Conservation (phyloP, 108 stramenopile genomes). For the Epithemia pelagica region DNA sequence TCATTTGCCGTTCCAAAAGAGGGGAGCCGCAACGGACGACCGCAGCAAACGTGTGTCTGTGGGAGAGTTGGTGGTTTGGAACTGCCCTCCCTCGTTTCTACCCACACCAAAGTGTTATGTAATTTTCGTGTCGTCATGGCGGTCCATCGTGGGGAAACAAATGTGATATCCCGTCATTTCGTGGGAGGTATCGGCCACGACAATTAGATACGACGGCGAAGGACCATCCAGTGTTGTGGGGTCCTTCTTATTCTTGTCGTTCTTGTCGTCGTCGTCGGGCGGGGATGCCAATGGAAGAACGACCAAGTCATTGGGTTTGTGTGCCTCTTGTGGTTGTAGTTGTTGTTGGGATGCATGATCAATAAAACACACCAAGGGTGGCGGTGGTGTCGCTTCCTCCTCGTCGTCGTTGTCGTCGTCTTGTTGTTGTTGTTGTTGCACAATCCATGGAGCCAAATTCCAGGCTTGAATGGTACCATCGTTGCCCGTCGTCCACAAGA, state of each 20-base stretch:
- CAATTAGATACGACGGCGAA: slow-evolving; percentile 33
- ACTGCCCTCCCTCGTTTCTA: too few relatives aligned
- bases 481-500: slow-evolving; percentile 3
- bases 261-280: slow-evolving; percentile 3
- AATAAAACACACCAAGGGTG: neutral
- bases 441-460: slow-evolving; percentile 38
- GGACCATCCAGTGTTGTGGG: too few relatives aligned
- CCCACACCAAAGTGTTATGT: too few relatives aligned
- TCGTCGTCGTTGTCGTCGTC: slow-evolving; percentile 4
- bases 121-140: too few relatives aligned
- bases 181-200: slow-evolving; percentile 72
- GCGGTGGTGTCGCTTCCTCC: neutral
- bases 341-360: neutral
- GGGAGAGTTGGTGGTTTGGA: too few relatives aligned
- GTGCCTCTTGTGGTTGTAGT: too few relatives aligned
- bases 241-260: too few relatives aligned
- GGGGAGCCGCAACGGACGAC: too few relatives aligned
- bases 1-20: too few relatives aligned
- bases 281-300: neutral
- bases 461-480: slow-evolving; percentile 4
- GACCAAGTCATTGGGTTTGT: neutral
- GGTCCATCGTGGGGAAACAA: slow-evolving; percentile 10
- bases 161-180: slow-evolving; percentile 62
- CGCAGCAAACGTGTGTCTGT: too few relatives aligned
- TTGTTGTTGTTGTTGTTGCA: neutral